Percentiles rank a stretch among this genome's conserved stretches.
phyloP scores from a whole-genome alignment of 257 asterid species.

The Echium plantagineum region DNA sequence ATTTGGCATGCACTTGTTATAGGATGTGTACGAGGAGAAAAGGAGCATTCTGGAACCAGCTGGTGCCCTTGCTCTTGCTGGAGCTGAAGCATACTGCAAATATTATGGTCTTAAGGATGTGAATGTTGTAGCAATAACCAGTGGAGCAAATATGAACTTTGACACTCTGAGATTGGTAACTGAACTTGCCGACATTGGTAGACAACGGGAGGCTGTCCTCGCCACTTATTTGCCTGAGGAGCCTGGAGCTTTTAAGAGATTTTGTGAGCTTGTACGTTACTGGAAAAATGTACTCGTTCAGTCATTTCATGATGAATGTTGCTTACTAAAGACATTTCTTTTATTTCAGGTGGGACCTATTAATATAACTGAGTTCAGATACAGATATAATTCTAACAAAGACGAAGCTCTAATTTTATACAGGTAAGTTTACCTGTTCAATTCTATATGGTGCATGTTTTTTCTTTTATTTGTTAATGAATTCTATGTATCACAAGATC shows the following conservation, averaged over 20 bases:
- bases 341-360: constrained; percentile 68
- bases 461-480: background rate
- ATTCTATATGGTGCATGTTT: constrained; percentile 9
- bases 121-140: constrained; percentile 78
- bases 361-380: constrained; percentile 76
- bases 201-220: constrained; percentile 75
- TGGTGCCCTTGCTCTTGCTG: constrained; percentile 94
- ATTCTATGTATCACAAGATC: too few species aligned
- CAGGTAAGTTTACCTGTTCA: constrained; percentile 40
- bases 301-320: background rate
- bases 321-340: background rate
- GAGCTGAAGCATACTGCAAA: constrained; percentile 91
- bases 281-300: background rate
- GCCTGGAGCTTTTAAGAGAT: constrained; percentile 59
- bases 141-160: constrained; percentile 96
- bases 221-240: constrained; percentile 75
- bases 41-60: constrained; percentile 93
- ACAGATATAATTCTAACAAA: constrained; percentile 54
- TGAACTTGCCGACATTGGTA: constrained; percentile 85
- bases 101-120: constrained; percentile 64
- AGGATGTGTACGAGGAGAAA: constrained; percentile 98
- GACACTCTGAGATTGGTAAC: constrained; percentile 83
- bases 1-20: constrained; percentile 7
- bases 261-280: constrained; percentile 53
- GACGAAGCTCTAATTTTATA: constrained; percentile 63